Conservation (phyloP, 305 asterid species). For the Solanum chacoense region DNA sequence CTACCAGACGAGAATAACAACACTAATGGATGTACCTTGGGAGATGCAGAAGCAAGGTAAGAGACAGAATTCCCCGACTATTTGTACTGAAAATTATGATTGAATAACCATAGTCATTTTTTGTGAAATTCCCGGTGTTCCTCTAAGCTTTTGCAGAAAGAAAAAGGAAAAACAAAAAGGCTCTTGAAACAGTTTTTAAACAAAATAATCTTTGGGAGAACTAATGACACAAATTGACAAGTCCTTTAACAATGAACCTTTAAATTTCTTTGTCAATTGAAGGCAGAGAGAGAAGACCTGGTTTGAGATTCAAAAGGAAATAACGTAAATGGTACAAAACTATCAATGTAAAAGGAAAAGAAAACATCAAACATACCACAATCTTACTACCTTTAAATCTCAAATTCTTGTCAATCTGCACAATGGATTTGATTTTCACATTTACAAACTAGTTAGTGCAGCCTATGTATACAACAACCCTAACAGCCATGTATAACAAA, state of each 20-base stretch:
- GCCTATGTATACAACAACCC: background rate
- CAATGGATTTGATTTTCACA: background rate
- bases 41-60: background rate
- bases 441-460: constrained; percentile 5
- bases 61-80: background rate
- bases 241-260: background rate
- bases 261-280: background rate
- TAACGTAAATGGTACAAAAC: background rate
- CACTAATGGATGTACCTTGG: background rate
- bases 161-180: too few species aligned
- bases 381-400: constrained; percentile 1
- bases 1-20: background rate
- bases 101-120: background rate
- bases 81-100: background rate
- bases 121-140: background rate
- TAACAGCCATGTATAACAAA: constrained; percentile 1
- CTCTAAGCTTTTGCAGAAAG: background rate
- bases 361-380: background rate
- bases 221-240: background rate
- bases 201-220: background rate
- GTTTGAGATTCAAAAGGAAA: background rate
- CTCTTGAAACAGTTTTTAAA: background rate
- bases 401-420: constrained; percentile 1
- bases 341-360: background rate
- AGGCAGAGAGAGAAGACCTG: background rate